phyloP scores from a whole-genome alignment of 148 eudicot species.

The Spergularia marina region DNA sequence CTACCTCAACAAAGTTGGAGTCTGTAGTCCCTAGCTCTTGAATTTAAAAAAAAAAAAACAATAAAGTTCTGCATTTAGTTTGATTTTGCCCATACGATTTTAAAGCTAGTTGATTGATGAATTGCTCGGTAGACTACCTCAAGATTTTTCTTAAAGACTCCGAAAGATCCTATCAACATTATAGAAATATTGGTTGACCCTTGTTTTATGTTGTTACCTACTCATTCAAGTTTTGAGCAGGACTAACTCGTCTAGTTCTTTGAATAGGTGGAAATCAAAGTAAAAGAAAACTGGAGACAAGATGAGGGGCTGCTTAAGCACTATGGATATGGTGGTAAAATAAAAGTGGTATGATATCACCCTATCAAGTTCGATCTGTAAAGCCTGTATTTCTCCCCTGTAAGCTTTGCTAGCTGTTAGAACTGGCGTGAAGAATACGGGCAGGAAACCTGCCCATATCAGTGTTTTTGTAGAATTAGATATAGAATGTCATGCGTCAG shows the following conservation, averaged over 20 bases:
- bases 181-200: background rate
- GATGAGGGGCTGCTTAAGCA: constrained; percentile 78
- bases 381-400: background rate
- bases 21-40: background rate
- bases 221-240: background rate
- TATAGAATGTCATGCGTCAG: background rate
- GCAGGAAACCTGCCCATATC: constrained; percentile 7
- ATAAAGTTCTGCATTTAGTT: background rate
- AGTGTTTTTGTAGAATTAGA: constrained; percentile 17
- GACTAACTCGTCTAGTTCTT: constrained; percentile 8
- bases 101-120: background rate
- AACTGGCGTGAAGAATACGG: constrained; percentile 3
- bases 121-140: background rate
- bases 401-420: background rate
- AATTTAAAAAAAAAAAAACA: background rate
- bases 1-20: background rate
- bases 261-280: constrained; percentile 82
- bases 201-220: background rate
- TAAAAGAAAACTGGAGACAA: constrained; percentile 94
- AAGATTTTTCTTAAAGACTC: background rate
- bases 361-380: constrained; percentile 9
- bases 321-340: constrained; percentile 86
- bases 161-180: too few species aligned
- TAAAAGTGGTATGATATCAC: constrained; percentile 42
- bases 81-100: background rate